Percentiles rank a stretch among this genome's conserved stretches.
These are phyloP conservation scores for Castanospermum australe DNA, from an alignment of 306 rosid genomes.

Conservation along the genomic window DNA sequence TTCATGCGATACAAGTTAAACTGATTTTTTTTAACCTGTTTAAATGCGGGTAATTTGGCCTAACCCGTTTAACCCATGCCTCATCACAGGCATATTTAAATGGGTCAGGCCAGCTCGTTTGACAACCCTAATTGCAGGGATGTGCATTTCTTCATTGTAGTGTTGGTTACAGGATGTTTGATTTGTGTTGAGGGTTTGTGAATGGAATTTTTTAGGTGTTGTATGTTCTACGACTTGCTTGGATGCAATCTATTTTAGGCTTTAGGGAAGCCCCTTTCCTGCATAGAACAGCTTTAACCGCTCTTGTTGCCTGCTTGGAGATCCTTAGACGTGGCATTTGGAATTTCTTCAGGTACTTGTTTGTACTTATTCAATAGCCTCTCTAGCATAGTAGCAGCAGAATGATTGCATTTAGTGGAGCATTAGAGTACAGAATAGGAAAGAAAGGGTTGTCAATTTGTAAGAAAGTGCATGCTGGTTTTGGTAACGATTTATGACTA, in stretches of 20 bases:
- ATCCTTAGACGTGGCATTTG: slow-evolving; percentile 85
- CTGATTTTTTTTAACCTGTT: no score
- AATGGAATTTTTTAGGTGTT: slow-evolving; percentile 48
- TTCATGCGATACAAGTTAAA: no score
- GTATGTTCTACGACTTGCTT: slow-evolving; percentile 73
- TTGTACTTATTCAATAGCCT: background rate
- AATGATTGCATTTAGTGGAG: background rate
- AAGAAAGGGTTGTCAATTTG: background rate
- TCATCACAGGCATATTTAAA: no score
- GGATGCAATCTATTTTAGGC: slow-evolving; percentile 78
- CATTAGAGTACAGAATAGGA: background rate
- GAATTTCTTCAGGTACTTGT: slow-evolving; percentile 76
- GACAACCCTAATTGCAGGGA: no score
- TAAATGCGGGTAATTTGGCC: no score
- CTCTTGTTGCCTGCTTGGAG: slow-evolving; percentile 70
- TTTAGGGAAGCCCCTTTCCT: slow-evolving; percentile 52
- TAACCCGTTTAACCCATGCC: no score
- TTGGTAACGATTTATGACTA: no score
- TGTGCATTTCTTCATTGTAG: background rate
- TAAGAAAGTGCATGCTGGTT: background rate
- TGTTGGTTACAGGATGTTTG: background rate
- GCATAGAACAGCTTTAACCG: slow-evolving; percentile 57
- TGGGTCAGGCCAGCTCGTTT: no score
- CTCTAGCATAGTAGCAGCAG: background rate
- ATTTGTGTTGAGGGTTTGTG: background rate